A percentile compares a stretch with the other conserved stretches of the same genome.
These are phyloP conservation scores for Crotalaria pallida DNA, from an alignment of 306 rosid genomes.

Conservation along the genomic window DNA sequence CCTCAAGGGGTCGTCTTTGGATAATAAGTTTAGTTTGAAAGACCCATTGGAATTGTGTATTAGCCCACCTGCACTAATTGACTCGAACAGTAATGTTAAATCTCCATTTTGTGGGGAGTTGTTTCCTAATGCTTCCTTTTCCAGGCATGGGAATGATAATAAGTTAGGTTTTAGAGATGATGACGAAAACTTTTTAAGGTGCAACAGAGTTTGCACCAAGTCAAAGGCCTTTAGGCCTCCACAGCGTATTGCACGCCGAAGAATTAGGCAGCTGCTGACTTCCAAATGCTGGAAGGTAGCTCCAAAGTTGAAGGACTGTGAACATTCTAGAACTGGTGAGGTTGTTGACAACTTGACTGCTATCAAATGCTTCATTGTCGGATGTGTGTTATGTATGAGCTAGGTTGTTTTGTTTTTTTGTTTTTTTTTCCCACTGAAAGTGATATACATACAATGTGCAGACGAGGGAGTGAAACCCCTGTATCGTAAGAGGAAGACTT, in stretches of 20 bases:
- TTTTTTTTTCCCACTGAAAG: neutral
- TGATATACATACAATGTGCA: conserved; percentile 25
- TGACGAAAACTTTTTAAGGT: conserved; percentile 66
- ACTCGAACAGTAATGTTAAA: conserved; percentile 35
- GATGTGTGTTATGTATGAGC: neutral
- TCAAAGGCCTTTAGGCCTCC: conserved; percentile 52
- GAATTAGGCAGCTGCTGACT: conserved; percentile 65
- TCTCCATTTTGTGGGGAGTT: conserved; percentile 37
- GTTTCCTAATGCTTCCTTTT: conserved; percentile 51
- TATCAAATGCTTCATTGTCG: neutral
- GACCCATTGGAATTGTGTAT: conserved; percentile 35
- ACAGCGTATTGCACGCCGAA: conserved; percentile 44
- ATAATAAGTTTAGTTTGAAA: conserved; percentile 43
- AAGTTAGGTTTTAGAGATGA: conserved; percentile 83
- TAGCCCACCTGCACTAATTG: conserved; percentile 36
- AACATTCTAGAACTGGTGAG: conserved; percentile 63
- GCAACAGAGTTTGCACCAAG: conserved; percentile 54
- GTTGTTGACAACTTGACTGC: conserved; percentile 3
- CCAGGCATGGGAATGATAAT: conserved; percentile 49
- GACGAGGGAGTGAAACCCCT: conserved; percentile 41
- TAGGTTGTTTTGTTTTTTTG: neutral
- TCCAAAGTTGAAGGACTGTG: conserved; percentile 79
- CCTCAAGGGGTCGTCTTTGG: conserved; percentile 30
- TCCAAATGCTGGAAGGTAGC: conserved; percentile 75
- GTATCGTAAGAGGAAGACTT: conserved; percentile 58